Conservation (phyloP, 208 protist genomes). For the Acanthamoeba sp. region DNA sequence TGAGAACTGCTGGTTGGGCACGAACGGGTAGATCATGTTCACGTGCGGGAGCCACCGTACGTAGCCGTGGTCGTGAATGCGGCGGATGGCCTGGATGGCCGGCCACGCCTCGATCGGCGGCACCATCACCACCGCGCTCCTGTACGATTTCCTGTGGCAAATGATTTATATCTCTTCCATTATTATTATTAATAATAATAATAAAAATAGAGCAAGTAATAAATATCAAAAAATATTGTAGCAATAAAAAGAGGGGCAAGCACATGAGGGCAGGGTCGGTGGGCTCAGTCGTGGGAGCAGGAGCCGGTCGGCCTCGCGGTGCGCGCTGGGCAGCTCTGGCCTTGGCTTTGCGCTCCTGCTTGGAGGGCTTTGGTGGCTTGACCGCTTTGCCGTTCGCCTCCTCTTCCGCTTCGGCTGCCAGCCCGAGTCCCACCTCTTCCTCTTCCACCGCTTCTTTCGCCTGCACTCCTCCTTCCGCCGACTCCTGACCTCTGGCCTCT, state of each 20-base stretch:
- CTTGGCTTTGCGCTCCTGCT: neutral
- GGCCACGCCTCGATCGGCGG: constrained; percentile 37
- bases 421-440: neutral
- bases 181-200: no score
- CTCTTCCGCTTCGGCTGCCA: neutral
- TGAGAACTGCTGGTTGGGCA: constrained; percentile 19
- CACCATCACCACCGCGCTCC: constrained; percentile 37
- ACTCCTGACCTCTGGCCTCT: no score
- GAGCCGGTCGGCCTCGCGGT: neutral
- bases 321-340: neutral
- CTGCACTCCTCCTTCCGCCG: no score
- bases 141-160: constrained; percentile 3
- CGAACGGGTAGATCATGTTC: constrained; percentile 44
- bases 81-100: constrained; percentile 50
- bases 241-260: neutral
- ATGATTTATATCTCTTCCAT: no score
- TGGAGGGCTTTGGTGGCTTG: neutral
- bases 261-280: neutral
- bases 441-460: neutral
- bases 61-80: constrained; percentile 10
- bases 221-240: neutral
- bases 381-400: neutral
- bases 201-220: no score
- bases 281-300: neutral
- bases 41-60: constrained; percentile 32